Evolutionary conservation across 805 yeast genomes (phyloP).

Genomic region (Schizosaccharomyces cryophilus): DNA sequence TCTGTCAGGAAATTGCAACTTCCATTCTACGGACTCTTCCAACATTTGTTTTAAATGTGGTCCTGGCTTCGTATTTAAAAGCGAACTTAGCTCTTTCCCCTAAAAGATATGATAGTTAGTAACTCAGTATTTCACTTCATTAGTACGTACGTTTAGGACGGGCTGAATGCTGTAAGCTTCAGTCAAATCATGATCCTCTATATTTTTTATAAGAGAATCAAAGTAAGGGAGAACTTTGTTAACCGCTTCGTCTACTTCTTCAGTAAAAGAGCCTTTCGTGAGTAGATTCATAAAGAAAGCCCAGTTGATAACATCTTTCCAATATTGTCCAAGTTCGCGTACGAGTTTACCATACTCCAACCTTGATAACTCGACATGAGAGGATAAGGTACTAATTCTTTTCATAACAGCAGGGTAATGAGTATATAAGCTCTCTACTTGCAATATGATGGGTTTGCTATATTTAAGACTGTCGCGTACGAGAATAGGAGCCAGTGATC

Average conservation of each 20-base stretch:
- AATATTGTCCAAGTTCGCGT: background rate
- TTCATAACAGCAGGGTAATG: background rate
- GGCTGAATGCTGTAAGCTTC: background rate
- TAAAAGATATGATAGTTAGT: background rate
- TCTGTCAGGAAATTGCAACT: background rate
- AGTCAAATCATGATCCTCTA: background rate
- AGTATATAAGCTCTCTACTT: background rate
- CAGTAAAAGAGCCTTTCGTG: background rate
- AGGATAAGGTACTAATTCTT: background rate
- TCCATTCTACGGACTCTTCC: background rate
- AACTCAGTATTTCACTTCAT: background rate
- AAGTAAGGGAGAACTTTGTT: background rate
- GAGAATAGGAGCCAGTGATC: background rate
- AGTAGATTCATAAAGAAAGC: background rate
- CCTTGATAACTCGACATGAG: background rate
- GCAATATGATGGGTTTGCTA: background rate
- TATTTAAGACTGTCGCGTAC: background rate
- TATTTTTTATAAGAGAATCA: background rate
- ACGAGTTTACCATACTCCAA: background rate
- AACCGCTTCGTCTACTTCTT: background rate
- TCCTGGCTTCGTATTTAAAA: background rate
- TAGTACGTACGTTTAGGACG: background rate
- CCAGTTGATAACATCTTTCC: background rate
- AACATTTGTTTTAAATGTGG: background rate
- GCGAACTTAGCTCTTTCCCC: background rate